Conservation (phyloP, 768 basidiomycete species). For the Phlebiopsis gigantea region DNA sequence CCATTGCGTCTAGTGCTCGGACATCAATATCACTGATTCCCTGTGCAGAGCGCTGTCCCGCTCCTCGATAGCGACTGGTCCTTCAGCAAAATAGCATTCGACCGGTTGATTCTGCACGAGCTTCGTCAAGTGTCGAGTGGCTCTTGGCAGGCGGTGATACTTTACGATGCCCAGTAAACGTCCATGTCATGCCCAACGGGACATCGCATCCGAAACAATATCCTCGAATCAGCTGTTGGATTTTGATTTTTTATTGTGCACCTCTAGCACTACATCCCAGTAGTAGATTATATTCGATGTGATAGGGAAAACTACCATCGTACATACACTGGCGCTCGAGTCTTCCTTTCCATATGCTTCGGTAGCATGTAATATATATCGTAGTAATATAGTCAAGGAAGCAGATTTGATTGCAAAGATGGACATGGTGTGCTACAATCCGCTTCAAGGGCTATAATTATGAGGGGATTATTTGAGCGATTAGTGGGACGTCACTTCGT, state of each 20-base stretch:
- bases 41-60: background rate
- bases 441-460: no score
- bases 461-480: no score
- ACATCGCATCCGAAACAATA: no score
- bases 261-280: background rate
- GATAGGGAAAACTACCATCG: no score
- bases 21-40: background rate
- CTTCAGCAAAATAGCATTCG: slow-evolving; percentile 6
- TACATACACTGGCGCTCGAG: background rate
- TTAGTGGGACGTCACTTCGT: no score
- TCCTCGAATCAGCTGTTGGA: no score
- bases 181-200: no score
- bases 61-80: background rate
- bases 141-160: slow-evolving; percentile 2
- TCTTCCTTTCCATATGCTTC: no score
- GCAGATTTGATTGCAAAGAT: no score
- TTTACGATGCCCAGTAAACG: background rate
- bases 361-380: no score
- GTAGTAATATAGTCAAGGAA: no score
- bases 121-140: slow-evolving; percentile 6
- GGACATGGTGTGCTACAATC: no score
- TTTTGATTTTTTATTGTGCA: background rate
- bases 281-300: background rate
- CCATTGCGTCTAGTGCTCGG: background rate
- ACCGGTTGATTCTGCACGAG: slow-evolving; percentile 14